These are phyloP conservation scores for Typha latifolia DNA, from an alignment of 176 grass and related monocot species.

Conservation along the genomic window DNA sequence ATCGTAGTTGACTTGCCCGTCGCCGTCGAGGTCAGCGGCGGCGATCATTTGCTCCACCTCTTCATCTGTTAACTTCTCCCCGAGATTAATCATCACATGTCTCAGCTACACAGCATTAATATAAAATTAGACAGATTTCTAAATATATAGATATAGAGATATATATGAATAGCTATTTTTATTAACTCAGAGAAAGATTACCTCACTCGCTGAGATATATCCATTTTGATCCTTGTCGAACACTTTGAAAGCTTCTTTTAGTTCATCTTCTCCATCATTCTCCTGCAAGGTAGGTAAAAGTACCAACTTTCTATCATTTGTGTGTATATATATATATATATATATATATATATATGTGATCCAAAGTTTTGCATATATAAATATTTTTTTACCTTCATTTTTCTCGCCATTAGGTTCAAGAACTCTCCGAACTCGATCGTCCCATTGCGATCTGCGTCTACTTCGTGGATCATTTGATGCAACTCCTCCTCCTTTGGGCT, in stretches of 20 bases:
- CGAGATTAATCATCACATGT: constrained; percentile 67
- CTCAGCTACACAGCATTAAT: constrained; percentile 21
- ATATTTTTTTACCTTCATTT: constrained; percentile 16
- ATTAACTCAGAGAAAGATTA: neutral
- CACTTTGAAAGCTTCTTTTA: constrained; percentile 81
- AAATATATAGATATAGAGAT: too few relatives aligned
- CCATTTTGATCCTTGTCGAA: constrained; percentile 96
- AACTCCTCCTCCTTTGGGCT: constrained; percentile 44
- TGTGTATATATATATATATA: neutral
- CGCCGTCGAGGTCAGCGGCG: constrained; percentile 67
- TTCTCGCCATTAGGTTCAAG: constrained; percentile 48
- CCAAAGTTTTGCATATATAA: neutral
- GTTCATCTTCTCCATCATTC: constrained; percentile 53
- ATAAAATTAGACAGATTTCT: too few relatives aligned
- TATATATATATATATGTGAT: neutral
- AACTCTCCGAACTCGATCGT: constrained; percentile 80
- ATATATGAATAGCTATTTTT: neutral
- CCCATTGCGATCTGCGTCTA: constrained; percentile 78
- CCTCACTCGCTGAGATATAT: constrained; percentile 59
- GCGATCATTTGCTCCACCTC: constrained; percentile 70
- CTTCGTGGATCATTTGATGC: constrained; percentile 63
- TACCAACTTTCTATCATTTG: too few relatives aligned
- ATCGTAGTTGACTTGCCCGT: constrained; percentile 64
- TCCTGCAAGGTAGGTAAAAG: constrained; percentile 3
- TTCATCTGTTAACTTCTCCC: constrained; percentile 61